Conservation (phyloP, 169 alveolate genomes). For the Plasmodium cynomolgi region DNA sequence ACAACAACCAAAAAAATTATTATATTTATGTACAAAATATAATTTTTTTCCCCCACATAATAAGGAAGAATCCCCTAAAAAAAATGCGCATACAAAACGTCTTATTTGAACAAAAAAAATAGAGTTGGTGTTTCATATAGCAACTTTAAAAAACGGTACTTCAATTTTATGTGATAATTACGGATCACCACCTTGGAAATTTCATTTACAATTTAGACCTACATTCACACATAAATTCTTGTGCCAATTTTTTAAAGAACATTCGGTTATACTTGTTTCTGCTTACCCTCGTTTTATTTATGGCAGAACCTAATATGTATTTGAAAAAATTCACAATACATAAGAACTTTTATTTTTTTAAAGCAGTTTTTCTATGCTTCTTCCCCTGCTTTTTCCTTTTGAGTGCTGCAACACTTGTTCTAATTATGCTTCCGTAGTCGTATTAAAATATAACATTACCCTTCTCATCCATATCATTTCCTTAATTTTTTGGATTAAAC, state of each 20-base stretch:
- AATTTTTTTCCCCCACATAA: no score
- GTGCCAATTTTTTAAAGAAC: not conserved
- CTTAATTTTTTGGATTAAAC: not conserved
- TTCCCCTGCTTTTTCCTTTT: not conserved
- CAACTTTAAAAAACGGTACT: not conserved
- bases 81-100: not conserved
- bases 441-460: not conserved
- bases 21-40: no score
- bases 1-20: not conserved
- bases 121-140: not conserved
- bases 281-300: not conserved
- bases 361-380: not conserved
- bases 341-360: no score
- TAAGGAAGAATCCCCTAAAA: not conserved
- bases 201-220: not conserved
- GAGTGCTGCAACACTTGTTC: not conserved
- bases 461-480: not conserved
- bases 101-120: not conserved
- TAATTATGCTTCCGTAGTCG: not conserved
- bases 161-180: no score
- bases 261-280: not conserved
- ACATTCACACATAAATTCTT: not conserved
- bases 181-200: not conserved
- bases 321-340: not conserved
- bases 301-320: not conserved